Base-by-base conservation (phyloP, 2,329 filamentous ascomycete species). In the Xylaria sp. region DNA sequence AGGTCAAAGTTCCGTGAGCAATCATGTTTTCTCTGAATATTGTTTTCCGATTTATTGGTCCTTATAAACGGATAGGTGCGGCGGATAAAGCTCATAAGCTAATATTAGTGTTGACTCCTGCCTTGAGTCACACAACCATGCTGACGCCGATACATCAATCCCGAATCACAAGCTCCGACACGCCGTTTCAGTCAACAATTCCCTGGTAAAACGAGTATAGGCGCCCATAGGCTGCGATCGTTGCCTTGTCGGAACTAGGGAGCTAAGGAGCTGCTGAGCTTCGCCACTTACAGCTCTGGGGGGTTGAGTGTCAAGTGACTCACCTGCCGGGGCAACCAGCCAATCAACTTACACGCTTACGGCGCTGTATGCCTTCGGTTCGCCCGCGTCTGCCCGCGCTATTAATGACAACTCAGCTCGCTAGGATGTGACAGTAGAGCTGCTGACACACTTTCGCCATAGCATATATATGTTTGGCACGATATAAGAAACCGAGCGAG, bases 261-360 rank as follows among this genome's bases (percentile, higher is more conserved):
- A 36, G 39, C 32, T 19, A 45, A n/a, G 48, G 50, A 36, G 39
- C 32, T 19, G 50, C 7, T n/a, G 27, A 19, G 60, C 65, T 63
- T 39, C 60, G 60, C 65, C 65, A 67, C 60, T 34, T n/a, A 36
- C n/a, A 19, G 65, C 48, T 19, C 21, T n/a, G 42, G 60, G 42
- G 53, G 17, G 24, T 36, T 14, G 42, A 53, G 39, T 17, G 30
- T 65, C 56, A 67, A 67, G 54, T 71, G 69, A 71, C 67, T 71
- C 65, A 69, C 42, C 34, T 7, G 17, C 34, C 45, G 50, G 27
- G 54, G 60, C 2, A 14, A 42, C 21, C 36, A 50, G 42, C 70
- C 60, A 72, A 72, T 69, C 70, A 72, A 58, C 48, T 69, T 70
- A 69, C 68, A 70, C 54, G 65, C 63, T 53, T 63, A 30, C 30